Conservation (phyloP, 768 basidiomycete genomes). For the Termitomyces sp. region DNA sequence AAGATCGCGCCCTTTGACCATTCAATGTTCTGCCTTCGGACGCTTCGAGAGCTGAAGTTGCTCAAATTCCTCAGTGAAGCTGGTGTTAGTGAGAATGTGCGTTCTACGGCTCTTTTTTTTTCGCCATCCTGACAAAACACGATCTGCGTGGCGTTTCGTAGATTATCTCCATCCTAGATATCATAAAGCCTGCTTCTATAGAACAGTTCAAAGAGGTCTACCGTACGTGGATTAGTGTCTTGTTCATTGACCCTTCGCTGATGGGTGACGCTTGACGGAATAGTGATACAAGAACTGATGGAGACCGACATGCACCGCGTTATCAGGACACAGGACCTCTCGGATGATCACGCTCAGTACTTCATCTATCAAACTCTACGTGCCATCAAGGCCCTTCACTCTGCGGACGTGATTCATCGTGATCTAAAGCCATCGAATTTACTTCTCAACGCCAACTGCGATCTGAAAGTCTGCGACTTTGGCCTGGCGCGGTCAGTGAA, state of each 20-base stretch:
- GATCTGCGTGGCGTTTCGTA: constrained; percentile 24
- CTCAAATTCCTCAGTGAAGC: constrained; percentile 84
- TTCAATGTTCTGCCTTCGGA: constrained; percentile 90
- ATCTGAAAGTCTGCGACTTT: constrained; percentile 94
- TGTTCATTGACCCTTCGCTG: neutral
- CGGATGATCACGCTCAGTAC: constrained; percentile 93
- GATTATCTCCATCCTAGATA: constrained; percentile 90
- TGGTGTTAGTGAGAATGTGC: constrained; percentile 85
- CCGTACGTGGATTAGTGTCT: constrained; percentile 35
- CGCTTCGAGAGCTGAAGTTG: constrained; percentile 83
- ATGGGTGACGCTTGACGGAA: neutral
- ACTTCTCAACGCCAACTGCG: constrained; percentile 96
- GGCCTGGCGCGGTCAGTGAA: constrained; percentile 89
- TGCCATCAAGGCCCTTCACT: constrained; percentile 93
- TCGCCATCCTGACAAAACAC: constrained; percentile 7
- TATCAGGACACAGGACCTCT: constrained; percentile 91
- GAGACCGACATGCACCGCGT: constrained; percentile 98
- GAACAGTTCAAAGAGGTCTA: constrained; percentile 90
- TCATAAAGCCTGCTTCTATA: constrained; percentile 75
- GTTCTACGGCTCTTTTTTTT: constrained; percentile 13
- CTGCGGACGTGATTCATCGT: constrained; percentile 93
- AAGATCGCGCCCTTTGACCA: constrained; percentile 95
- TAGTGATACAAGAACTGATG: constrained; percentile 90
- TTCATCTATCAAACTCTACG: constrained; percentile 94
- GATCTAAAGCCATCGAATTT: constrained; percentile 98